A percentile compares a stretch with the other conserved stretches of the same genome.
Evolutionary conservation across 1,139 yeast species (phyloP).

Genomic region (Groenewaldozyma auringiensis): DNA sequence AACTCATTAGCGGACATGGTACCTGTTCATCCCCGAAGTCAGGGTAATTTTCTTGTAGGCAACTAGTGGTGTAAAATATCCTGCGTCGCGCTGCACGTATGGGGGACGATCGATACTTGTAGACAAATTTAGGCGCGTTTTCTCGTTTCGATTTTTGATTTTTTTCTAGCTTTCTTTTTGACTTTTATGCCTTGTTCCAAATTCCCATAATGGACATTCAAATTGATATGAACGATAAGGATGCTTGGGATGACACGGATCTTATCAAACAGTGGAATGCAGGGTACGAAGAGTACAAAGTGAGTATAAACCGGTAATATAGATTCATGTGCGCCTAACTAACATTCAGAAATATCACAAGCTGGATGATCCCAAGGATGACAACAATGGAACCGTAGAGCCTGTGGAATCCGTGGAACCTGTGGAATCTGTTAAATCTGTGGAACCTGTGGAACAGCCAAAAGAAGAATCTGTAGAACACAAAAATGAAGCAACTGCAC

Average conservation of each 20-base stretch:
- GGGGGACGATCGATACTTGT: too few species aligned
- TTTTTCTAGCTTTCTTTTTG: too few species aligned
- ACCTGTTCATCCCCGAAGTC: neutral
- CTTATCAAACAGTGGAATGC: conserved; percentile 22
- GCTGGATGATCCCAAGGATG: neutral
- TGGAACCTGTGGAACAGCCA: too few species aligned
- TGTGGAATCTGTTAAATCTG: too few species aligned
- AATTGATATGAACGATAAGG: conserved; percentile 16
- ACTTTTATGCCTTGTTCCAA: too few species aligned
- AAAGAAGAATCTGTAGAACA: conserved; percentile 6
- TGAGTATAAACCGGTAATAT: conserved; percentile 7
- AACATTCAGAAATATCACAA: conserved; percentile 18
- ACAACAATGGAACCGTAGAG: conserved; percentile 1
- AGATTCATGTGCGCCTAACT: neutral
- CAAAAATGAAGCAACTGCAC: neutral
- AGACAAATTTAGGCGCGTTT: too few species aligned
- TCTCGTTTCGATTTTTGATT: too few species aligned
- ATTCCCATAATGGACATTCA: neutral
- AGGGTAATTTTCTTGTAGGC: too few species aligned
- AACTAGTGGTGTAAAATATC: too few species aligned
- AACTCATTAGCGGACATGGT: neutral
- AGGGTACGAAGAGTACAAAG: conserved; percentile 23
- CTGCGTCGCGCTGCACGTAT: too few species aligned
- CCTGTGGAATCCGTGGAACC: neutral
- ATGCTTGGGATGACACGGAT: conserved; percentile 25